These are phyloP conservation scores for Septoria linicola DNA, from an alignment of 2,329 filamentous ascomycete genomes.

Conservation along the genomic window DNA sequence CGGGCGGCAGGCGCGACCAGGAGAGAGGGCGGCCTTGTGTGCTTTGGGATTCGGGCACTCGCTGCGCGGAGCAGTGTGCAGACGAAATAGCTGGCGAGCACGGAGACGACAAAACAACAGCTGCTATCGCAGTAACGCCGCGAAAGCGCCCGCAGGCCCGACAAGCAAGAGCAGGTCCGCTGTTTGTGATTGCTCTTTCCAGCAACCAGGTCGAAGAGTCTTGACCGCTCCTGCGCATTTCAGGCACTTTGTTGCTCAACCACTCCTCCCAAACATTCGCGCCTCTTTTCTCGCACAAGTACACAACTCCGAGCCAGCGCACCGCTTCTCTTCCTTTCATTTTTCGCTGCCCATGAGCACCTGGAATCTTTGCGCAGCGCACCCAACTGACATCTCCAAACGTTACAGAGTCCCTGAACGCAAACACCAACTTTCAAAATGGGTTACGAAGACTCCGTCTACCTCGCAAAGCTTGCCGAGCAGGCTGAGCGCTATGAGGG, in stretches of 20 bases:
- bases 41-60: neutral
- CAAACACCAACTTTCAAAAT: conserved; percentile 54
- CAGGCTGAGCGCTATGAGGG: conserved; percentile 99
- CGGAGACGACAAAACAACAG: neutral
- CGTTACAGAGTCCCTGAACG: conserved; percentile 8
- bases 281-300: neutral
- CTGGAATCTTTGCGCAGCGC: conserved; percentile 3
- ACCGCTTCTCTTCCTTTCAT: conserved; percentile 1
- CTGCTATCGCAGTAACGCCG: neutral
- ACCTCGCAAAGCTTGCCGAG: conserved; percentile 99
- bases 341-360: conserved; percentile 3
- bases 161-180: neutral
- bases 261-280: neutral
- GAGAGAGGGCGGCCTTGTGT: neutral
- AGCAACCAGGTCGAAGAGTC: neutral
- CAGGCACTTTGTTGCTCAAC: neutral
- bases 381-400: conserved; percentile 4
- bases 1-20: neutral
- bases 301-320: neutral
- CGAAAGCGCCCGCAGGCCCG: neutral
- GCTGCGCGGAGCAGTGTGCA: neutral
- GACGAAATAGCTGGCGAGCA: neutral
- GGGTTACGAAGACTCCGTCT: conserved; percentile 99
- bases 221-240: conserved; percentile 10
- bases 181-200: neutral